These are phyloP conservation scores for Vitis cinerea DNA, from an alignment of 164 flowering plant species.

Conservation along the genomic window DNA sequence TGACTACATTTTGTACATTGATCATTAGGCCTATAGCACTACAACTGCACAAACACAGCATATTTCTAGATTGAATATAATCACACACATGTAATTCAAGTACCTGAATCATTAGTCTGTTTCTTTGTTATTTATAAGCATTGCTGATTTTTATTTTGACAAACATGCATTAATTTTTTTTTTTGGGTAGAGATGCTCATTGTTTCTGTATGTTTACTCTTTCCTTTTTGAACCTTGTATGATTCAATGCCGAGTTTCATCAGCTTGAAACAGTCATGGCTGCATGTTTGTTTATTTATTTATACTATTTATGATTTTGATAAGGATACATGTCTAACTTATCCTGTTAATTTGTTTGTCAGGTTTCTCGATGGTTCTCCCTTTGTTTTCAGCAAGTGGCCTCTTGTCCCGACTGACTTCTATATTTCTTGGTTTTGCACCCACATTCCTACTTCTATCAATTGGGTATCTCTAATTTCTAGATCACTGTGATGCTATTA, in stretches of 20 bases:
- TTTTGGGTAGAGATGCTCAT: background rate
- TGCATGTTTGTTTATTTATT: background rate
- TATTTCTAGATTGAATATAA: no score
- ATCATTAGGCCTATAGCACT: no score
- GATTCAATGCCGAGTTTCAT: background rate
- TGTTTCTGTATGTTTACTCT: background rate
- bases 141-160: background rate
- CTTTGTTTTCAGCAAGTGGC: slow-evolving; percentile 68
- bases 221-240: background rate
- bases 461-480: slow-evolving; percentile 65
- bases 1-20: no score
- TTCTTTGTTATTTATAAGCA: background rate
- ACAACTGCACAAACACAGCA: no score
- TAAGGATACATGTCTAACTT: no score
- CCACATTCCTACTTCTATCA: slow-evolving; percentile 83
- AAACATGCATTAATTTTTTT: background rate
- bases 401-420: slow-evolving; percentile 79
- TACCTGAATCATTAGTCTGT: no score
- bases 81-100: no score
- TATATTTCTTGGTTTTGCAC: slow-evolving; percentile 94
- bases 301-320: background rate
- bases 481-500: slow-evolving; percentile 2
- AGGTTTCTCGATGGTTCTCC: slow-evolving; percentile 82
- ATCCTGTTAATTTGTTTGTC: slow-evolving; percentile 9
- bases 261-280: background rate